Evolutionary conservation across 768 basidiomycete species (phyloP).

Genomic region (Russula ochroleuca): DNA sequence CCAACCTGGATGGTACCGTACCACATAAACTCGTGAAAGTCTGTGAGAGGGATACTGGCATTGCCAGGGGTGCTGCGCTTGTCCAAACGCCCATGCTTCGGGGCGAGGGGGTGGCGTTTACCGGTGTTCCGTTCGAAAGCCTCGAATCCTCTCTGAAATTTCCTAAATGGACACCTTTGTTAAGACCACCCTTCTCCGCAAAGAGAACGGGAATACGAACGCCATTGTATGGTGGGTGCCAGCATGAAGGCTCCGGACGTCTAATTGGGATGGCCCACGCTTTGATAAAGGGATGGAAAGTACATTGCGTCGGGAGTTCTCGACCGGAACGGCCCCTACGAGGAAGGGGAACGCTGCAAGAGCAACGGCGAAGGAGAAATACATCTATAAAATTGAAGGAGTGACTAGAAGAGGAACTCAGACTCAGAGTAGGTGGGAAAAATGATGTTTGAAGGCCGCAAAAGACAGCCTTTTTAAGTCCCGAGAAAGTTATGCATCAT

Average conservation of each 20-base stretch:
- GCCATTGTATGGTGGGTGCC: not conserved
- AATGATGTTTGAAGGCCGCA: no score
- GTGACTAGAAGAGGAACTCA: not conserved
- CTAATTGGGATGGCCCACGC: not conserved
- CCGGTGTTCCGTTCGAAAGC: not conserved
- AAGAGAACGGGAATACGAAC: not conserved
- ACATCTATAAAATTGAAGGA: not conserved
- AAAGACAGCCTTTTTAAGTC: no score
- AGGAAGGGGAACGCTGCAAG: not conserved
- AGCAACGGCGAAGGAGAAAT: not conserved
- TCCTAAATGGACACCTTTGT: not conserved
- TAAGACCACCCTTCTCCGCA: not conserved
- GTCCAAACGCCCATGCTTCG: not conserved
- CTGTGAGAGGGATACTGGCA: not conserved
- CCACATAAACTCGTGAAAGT: not conserved
- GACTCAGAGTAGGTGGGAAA: no score
- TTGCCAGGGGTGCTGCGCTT: not conserved
- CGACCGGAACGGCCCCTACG: not conserved
- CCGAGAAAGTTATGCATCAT: no score
- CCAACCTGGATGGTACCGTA: not conserved
- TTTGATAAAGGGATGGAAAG: not conserved
- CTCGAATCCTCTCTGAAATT: not conserved
- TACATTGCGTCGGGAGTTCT: not conserved
- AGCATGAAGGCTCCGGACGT: not conserved
- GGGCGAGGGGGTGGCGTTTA: not conserved